Evolutionary conservation across 768 basidiomycete genomes (phyloP), one percentile per base, ranked within the genome.

Genomic region (Mycena rosella): DNA sequence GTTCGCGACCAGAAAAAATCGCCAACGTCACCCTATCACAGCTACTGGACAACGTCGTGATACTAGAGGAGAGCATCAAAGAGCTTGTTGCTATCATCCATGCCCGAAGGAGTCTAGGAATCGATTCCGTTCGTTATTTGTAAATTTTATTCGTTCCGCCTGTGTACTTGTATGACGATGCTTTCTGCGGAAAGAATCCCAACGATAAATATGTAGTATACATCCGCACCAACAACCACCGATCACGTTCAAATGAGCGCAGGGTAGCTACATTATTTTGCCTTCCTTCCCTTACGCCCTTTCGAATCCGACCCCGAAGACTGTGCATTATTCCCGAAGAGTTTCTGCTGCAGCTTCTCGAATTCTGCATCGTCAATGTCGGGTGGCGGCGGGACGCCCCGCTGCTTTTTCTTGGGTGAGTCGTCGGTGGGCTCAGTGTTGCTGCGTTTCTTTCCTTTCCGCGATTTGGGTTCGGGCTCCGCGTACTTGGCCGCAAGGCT

Each of bases 31-130:
- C 93, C 10, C 82, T 99, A 58, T 96, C 94, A 49, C 90, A 87
- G 69, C 77, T 98, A 61, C 81, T 98, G 77, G 97, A 98, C 76
- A 98, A 98, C 75, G 92, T 96, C 32, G 96, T 99, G 32, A 90
- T 98, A 44, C 76, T 99, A 68, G 97, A 98, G 79, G 97, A 98
- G 78, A 92, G 91, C 67, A 92, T 98, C 75, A 98, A 98, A 80
- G 97, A 99, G 78, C 81, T 96, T 36, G 89, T 89, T 17, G 93
- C 94, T 17, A 91, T 96, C 70, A 87, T 96, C 57, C 91, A 94
- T 78, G 94, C 93, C 18, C 83, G 95, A 65, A 83, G 93, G 67
- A 91, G 89, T 78, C 79, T 96, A 59, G 96, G 96, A 11, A 92
- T 96, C 68, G 95, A 96, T 79, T 84, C 89, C 26, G 79, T 95